Evolutionary conservation across 257 asterid species (phyloP), one percentile per base, ranked within the genome.

Genomic region (Fraxinus excelsior): DNA sequence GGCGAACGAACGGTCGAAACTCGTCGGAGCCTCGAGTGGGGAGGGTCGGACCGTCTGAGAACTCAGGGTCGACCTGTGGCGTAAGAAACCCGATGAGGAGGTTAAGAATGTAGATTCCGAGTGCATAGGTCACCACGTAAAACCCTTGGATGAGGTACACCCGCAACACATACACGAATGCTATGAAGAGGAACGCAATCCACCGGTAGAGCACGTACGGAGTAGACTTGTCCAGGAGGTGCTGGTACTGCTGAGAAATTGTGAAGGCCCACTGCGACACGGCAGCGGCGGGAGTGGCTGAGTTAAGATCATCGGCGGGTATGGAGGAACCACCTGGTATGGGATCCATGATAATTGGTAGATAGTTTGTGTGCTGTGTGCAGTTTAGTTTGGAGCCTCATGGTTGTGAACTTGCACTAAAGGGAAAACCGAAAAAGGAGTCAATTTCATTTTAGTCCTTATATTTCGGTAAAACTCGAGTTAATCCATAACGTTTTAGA

Each of bases 1-100:
- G 90, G 72, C 91, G 88, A 35, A 85, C 90, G 65, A 90, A 88
- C 16, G 95, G 95, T 70, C 94, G 90, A 70, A 83, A 89, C 84
- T 89, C 94, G 53, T 90, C 89, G 67, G 91, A 80, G 77, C 64
- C 78, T 80, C 85, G 88, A 76, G 78, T 70, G 19, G 93, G 91
- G 35, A 89, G 85, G 2, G 85, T 73, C 53, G 87, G 84, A 25
- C 74, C 87, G 11, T 76, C 86, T 34, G 80, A 60, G 46, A 82
- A 77, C 51, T 81, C 89, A 66, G 88, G 90, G 80, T 88, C 92
- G n/a, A 85, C 87, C 81, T 87, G 89, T 14, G 91, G 93, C 65
- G 91, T 87, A 5, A 88, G 87, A 64, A 88, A 90, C 2, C 84
- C 89, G 81, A 88, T 80, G 37, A 88, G 76, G 58, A 88, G 84